Base-by-base conservation (phyloP, 768 basidiomycete genomes). In the Trametes meyenii region DNA sequence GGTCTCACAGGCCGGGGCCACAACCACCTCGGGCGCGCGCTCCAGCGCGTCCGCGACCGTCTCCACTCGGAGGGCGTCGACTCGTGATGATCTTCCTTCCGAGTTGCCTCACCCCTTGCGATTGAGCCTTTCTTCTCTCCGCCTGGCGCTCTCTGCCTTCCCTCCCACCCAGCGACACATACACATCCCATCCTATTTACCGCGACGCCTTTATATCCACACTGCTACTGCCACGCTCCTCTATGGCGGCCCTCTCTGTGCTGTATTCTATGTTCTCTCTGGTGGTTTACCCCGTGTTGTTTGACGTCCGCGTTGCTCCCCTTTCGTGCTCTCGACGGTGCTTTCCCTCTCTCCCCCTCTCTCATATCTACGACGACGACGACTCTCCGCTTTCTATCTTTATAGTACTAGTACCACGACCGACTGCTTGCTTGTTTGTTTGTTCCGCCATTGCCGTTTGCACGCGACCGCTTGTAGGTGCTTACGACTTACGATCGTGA, bases 11-110 rank as follows among this genome's bases (percentile, higher is more conserved):
- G 81, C 0, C 69, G 74, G 12, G 89, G 87, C 10, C 67, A 70
- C 39, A 92, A 92, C 69, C 74, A 86, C 64, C 82, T 92, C 14
- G 90, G 90, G 0, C 80, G 78, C 55, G 77, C 83, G 3, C 77
- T 92, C 64, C 75, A 78, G 67, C 77, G 76, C 11, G 81, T 91
- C 46, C 78, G 89, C 58, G 80, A 81, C 2, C 75, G 76, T 59
- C 62, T 88, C 52, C 53, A 58, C 42, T 48, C 42, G 17, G 62
- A 64, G 52, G 62, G 56, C 38, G 52, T 63, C 46, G 62, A 63
- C 17, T 26, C 61, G 21, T 54, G 56, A 50, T 13, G 26, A 12
- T 19, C 36, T 40, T 7, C 40, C 40, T 6, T 54, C 14, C 6
- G n/a, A 44, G 19, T 13, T 5, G 19, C 46, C 24, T 13, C 23